phyloP scores from a whole-genome alignment of 2,329 filamentous ascomycete genomes.

The Penicillium sp. region DNA sequence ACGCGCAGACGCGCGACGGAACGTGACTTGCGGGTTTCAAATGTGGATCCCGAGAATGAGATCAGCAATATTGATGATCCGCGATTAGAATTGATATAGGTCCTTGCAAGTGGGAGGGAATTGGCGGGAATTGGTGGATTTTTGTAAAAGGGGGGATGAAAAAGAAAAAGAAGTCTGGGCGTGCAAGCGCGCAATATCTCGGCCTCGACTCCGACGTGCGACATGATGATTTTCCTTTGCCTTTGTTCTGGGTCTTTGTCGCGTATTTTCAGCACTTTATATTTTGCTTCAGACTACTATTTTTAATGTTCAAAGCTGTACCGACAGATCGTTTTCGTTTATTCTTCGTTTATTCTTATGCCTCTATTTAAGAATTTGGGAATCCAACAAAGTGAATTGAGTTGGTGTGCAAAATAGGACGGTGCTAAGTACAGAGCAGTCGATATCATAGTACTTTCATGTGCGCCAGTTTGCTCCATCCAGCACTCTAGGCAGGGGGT shows the following conservation, averaged over 20 bases:
- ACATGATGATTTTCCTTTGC: neutral
- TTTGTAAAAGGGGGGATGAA: neutral
- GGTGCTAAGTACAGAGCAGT: conserved; percentile 9
- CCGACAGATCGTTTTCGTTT: neutral
- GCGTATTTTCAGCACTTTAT: neutral
- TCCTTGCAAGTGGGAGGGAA: neutral
- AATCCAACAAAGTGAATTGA: conserved; percentile 1
- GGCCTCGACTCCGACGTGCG: neutral
- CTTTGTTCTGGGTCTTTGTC: neutral
- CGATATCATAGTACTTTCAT: conserved; percentile 10
- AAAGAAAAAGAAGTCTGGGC: neutral
- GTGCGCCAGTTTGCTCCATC: conserved; percentile 13
- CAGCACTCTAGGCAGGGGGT: conserved; percentile 19
- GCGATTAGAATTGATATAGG: neutral
- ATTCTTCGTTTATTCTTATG: neutral
- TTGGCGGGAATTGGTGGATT: neutral
- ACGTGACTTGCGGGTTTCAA: conserved; percentile 19
- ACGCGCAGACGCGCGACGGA: conserved; percentile 29
- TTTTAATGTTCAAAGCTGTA: neutral
- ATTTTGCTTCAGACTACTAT: neutral
- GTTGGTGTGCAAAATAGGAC: neutral
- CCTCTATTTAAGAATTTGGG: neutral
- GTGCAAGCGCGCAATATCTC: neutral
- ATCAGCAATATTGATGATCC: neutral
- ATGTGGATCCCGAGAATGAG: conserved; percentile 13